Percentiles rank a stretch among this genome's conserved stretches.
phyloP scores from a whole-genome alignment of 1,139 yeast genomes.

The Hansenula sp. region DNA sequence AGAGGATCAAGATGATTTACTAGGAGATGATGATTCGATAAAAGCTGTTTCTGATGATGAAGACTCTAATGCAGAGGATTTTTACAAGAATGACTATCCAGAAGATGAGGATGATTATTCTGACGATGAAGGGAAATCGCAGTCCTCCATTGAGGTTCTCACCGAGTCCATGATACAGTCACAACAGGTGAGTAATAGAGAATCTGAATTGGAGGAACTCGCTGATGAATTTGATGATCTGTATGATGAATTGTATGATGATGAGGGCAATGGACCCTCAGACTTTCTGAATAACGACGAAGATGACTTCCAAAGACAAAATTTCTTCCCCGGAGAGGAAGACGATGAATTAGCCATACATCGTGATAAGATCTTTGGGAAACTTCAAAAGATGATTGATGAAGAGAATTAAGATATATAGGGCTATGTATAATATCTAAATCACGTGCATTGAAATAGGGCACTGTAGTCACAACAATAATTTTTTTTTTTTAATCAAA shows the following conservation, averaged over 20 bases:
- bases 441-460: neutral
- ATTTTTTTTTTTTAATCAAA: no score
- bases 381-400: conserved; percentile 46
- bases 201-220: neutral
- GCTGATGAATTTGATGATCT: conserved; percentile 27
- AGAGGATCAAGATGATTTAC: conserved; percentile 56
- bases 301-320: conserved; percentile 34
- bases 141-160: conserved; percentile 1
- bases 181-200: conserved; percentile 4
- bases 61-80: conserved; percentile 87
- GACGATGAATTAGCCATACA: conserved; percentile 60
- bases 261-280: conserved; percentile 20
- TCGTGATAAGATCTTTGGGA: conserved; percentile 58
- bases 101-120: conserved; percentile 65
- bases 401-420: conserved; percentile 7
- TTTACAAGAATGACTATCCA: conserved; percentile 90
- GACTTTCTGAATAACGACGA: conserved; percentile 23
- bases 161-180: conserved; percentile 2
- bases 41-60: conserved; percentile 55
- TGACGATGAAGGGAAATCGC: conserved; percentile 10
- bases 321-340: conserved; percentile 48
- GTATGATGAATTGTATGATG: conserved; percentile 27
- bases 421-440: neutral
- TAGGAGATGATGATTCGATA: conserved; percentile 46
- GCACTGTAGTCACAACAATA: neutral